Evolutionary conservation across 805 yeast species (phyloP).

Genomic region (Kodamaea fukazawae): DNA sequence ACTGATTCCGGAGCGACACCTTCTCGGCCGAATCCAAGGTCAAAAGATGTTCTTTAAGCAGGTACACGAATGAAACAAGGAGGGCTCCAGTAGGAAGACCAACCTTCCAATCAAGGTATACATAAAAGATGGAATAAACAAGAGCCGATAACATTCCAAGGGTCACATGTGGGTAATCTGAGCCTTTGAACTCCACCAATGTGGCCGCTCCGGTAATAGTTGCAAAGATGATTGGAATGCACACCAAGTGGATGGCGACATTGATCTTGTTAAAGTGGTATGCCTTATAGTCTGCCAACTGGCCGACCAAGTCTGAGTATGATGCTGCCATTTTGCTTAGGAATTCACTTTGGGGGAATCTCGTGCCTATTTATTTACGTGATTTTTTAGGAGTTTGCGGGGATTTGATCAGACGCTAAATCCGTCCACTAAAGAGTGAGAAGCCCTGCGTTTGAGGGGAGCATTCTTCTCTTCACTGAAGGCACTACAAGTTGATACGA

Average conservation of each 20-base stretch:
- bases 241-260: constrained; percentile 71
- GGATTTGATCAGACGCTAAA: too few species aligned
- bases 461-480: too few species aligned
- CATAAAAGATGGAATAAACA: constrained; percentile 57
- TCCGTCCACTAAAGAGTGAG: too few species aligned
- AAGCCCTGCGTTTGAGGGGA: too few species aligned
- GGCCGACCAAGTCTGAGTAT: constrained; percentile 32
- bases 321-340: constrained; percentile 27
- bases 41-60: constrained; percentile 14
- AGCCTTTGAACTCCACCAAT: constrained; percentile 19
- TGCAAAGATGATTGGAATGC: constrained; percentile 74
- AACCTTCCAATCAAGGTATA: constrained; percentile 48
- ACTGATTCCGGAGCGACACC: not conserved
- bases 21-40: constrained; percentile 1
- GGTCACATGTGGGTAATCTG: constrained; percentile 34
- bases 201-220: constrained; percentile 46
- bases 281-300: constrained; percentile 42
- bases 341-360: too few species aligned
- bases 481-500: too few species aligned
- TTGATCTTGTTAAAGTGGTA: constrained; percentile 57
- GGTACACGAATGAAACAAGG: constrained; percentile 22
- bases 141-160: constrained; percentile 46
- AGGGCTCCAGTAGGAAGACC: constrained; percentile 32
- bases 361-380: too few species aligned
- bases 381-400: too few species aligned